Evolutionary conservation across 768 basidiomycete genomes (phyloP), one percentile per base, ranked within the genome.

Genomic region (Lentinus brumalis): DNA sequence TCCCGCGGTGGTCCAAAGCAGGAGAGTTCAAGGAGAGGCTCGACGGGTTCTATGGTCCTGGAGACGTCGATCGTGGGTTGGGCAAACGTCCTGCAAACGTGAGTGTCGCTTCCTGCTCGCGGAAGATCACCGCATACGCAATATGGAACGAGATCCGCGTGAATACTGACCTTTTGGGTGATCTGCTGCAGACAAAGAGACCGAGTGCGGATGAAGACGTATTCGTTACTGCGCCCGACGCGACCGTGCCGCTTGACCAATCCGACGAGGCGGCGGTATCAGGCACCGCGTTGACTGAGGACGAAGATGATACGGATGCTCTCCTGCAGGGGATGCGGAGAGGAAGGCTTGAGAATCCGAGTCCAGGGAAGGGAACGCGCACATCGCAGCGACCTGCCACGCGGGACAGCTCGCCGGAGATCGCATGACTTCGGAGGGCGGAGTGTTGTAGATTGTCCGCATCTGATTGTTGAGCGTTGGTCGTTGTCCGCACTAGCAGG

Each of bases 11-110:
- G 60, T 67, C 66, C 31, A 63, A 60, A 52, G 58, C 56, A 41
- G 63, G 59, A 50, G 57, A 59, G 60, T 60, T 67, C 51, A 67
- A 67, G 56, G 60, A 61, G 50, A 56, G 66, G 44, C 26, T 64
- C 46, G 66, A 67, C 56, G 26, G 21, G 5, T 47, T 54, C 26
- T 59, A 62, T 30, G 66, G 66, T 16, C 50, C 60, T 5, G 66
- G 66, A 14, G 51, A 64, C 30, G 50, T 67, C 52, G 57, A 56
- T 14, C 45, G 63, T 2, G 66, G 60, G 4, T 42, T 56, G 32
- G 30, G 62, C 14, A 60, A 41, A 11, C 50, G 51, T 21, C 66
- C 66, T 5, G 55, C 26, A 53, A 54, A 53, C 18, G 65, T 63
- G 45, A 61, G 65, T 61, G 44, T 30, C 6, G 11, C 38, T 10